Conservation (phyloP, 2,329 filamentous ascomycete species). For the Elsinoe perseae region DNA sequence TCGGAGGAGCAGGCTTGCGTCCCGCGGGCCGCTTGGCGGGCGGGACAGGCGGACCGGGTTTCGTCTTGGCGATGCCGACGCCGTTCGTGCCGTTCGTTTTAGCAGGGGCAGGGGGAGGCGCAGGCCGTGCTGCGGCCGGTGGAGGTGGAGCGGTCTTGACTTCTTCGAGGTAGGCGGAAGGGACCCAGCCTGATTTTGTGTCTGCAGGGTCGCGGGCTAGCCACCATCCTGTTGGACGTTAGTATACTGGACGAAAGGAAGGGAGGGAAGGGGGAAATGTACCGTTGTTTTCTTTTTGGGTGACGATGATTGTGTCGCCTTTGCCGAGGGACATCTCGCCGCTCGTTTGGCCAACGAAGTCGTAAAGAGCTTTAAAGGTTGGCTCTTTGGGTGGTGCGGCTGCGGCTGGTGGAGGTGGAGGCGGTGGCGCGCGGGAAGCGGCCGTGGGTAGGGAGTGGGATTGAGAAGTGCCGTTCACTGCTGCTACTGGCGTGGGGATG, state of each 20-base stretch:
- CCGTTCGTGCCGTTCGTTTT: constrained; percentile 25
- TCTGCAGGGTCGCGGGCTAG: constrained; percentile 65
- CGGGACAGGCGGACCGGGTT: constrained; percentile 66
- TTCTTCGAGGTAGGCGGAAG: constrained; percentile 89
- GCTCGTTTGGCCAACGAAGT: constrained; percentile 74
- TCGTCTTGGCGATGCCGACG: constrained; percentile 44
- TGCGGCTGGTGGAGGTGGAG: constrained; percentile 58
- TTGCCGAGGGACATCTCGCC: constrained; percentile 77
- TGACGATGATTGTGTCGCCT: constrained; percentile 76
- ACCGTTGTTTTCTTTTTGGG: constrained; percentile 96
- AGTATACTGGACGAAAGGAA: constrained; percentile 3
- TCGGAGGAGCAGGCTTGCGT: constrained; percentile 62
- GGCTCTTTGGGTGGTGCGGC: constrained; percentile 57
- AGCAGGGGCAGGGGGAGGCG: constrained; percentile 54
- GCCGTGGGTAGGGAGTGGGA: constrained; percentile 33
- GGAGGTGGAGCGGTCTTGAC: constrained; percentile 48
- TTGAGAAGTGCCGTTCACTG: constrained; percentile 41
- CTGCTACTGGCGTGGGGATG: constrained; percentile 40
- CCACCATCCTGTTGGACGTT: constrained; percentile 67
- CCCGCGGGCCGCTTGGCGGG: constrained; percentile 71
- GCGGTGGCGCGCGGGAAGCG: constrained; percentile 48
- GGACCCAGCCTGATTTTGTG: constrained; percentile 81
- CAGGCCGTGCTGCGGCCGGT: constrained; percentile 39
- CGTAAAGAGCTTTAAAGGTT: constrained; percentile 84
- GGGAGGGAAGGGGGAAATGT: constrained; percentile 33